phyloP scores from a whole-genome alignment of 352 stramenopile species.

The Pythium oligandrum region DNA sequence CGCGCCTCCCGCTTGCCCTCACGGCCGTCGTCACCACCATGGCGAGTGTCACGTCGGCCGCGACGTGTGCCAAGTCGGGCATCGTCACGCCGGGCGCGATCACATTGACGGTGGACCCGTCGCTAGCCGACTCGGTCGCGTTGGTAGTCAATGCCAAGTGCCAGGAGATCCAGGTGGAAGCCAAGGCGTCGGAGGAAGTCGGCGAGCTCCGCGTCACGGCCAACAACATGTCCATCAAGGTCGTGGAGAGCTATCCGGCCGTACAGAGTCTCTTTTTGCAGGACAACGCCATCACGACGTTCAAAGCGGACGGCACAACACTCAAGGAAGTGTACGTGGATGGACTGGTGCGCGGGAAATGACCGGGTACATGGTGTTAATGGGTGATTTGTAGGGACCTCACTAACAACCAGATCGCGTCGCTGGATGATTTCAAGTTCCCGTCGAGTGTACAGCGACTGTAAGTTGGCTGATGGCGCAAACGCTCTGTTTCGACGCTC shows the following conservation, averaged over 20 bases:
- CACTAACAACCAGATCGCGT: conserved; percentile 26
- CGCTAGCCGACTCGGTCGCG: conserved; percentile 1
- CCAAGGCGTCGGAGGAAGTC: conserved; percentile 2
- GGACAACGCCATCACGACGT: conserved; percentile 38
- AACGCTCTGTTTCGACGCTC: too few species aligned
- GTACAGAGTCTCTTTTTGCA: conserved; percentile 7
- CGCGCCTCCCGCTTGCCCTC: too few species aligned
- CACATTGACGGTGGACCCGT: conserved; percentile 9
- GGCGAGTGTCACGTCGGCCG: neutral
- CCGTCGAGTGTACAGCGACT: conserved; percentile 18
- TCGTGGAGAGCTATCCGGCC: conserved; percentile 8
- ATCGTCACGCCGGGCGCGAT: conserved; percentile 1
- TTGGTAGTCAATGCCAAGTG: conserved; percentile 5
- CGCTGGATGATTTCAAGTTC: conserved; percentile 21
- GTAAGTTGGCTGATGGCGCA: conserved; percentile 8
- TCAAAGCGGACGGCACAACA: conserved; percentile 22
- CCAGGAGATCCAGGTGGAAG: conserved; percentile 1
- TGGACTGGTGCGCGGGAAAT: neutral
- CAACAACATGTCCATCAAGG: conserved; percentile 7
- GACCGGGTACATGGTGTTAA: neutral
- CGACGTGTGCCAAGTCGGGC: conserved; percentile 9
- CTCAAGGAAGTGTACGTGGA: conserved; percentile 38
- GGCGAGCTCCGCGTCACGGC: conserved; percentile 3
- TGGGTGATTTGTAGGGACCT: conserved; percentile 19
- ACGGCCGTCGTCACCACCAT: neutral